Evolutionary conservation across 1,284 basidiomycete species (phyloP).

Genomic region (Bjerkandera adusta): DNA sequence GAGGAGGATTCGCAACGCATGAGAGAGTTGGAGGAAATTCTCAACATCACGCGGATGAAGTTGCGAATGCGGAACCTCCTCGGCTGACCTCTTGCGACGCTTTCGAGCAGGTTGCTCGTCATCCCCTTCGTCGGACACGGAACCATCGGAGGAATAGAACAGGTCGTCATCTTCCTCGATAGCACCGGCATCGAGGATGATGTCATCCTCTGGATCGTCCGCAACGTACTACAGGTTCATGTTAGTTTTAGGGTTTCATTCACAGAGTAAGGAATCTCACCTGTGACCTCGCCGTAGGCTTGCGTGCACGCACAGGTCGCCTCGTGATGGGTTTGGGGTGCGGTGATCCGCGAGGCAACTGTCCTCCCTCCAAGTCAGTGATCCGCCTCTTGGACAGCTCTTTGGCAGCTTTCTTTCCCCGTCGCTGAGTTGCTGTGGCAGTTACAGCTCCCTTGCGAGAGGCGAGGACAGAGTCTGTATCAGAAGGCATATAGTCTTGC

Average conservation of each 20-base stretch:
- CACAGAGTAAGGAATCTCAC: too few species aligned
- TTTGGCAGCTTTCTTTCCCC: neutral
- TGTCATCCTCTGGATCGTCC: neutral
- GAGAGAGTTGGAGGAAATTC: constrained; percentile 27
- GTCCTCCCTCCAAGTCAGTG: too few species aligned
- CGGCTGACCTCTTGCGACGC: neutral
- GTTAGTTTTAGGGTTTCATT: too few species aligned
- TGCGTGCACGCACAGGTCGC: too few species aligned
- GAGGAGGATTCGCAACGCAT: constrained; percentile 19
- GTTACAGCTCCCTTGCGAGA: neutral
- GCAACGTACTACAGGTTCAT: neutral
- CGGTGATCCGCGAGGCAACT: too few species aligned
- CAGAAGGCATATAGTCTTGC: neutral
- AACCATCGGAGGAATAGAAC: too few species aligned
- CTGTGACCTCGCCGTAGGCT: too few species aligned
- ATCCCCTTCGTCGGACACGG: too few species aligned
- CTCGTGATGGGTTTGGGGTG: too few species aligned
- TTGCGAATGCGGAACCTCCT: constrained; percentile 4
- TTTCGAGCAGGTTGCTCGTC: neutral
- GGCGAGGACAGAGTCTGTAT: neutral
- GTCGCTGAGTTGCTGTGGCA: neutral
- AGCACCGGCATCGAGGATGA: neutral
- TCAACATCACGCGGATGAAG: constrained; percentile 24
- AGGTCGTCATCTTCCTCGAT: neutral
- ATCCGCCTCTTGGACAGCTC: neutral